Percentiles rank a stretch among this genome's conserved stretches.
Evolutionary conservation across 176 grass and related monocot species (phyloP).

Genomic region (Neostapfia colusana): DNA sequence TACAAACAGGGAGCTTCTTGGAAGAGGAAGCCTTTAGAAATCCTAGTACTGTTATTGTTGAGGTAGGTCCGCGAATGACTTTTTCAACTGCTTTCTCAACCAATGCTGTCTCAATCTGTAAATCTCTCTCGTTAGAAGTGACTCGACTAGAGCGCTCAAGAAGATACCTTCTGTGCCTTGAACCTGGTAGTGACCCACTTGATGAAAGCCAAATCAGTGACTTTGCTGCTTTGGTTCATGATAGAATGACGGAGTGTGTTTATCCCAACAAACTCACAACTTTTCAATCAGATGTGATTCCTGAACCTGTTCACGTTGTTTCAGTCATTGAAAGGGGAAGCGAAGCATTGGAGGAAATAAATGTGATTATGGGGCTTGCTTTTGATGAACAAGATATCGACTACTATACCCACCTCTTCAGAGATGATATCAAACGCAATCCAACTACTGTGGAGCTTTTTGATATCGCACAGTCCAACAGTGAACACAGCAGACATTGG

Average conservation of each 20-base stretch:
- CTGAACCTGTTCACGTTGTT: conserved; percentile 62
- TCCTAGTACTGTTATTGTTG: conserved; percentile 46
- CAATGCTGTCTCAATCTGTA: conserved; percentile 83
- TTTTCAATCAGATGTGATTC: conserved; percentile 58
- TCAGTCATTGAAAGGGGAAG: conserved; percentile 71
- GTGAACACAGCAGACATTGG: conserved; percentile 89
- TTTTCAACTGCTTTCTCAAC: conserved; percentile 85
- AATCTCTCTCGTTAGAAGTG: conserved; percentile 74
- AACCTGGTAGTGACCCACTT: conserved; percentile 52
- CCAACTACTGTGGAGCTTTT: conserved; percentile 88
- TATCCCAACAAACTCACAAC: conserved; percentile 69
- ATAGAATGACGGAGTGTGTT: conserved; percentile 90
- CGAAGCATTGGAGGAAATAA: conserved; percentile 90
- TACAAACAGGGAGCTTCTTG: conserved; percentile 62
- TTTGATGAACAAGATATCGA: conserved; percentile 94
- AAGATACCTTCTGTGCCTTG: conserved; percentile 65
- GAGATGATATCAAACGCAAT: conserved; percentile 82
- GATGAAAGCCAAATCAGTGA: conserved; percentile 60
- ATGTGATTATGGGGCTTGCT: conserved; percentile 81
- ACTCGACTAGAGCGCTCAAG: conserved; percentile 77
- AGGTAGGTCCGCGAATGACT: conserved; percentile 87
- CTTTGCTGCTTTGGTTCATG: conserved; percentile 71
- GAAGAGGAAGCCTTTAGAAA: conserved; percentile 47
- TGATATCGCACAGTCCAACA: conserved; percentile 90
- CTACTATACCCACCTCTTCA: conserved; percentile 81